Evolutionary conservation across 345 rosid genomes (phyloP), one percentile per base, ranked within the genome.

Genomic region (Rhodomyrtus tomentosa): DNA sequence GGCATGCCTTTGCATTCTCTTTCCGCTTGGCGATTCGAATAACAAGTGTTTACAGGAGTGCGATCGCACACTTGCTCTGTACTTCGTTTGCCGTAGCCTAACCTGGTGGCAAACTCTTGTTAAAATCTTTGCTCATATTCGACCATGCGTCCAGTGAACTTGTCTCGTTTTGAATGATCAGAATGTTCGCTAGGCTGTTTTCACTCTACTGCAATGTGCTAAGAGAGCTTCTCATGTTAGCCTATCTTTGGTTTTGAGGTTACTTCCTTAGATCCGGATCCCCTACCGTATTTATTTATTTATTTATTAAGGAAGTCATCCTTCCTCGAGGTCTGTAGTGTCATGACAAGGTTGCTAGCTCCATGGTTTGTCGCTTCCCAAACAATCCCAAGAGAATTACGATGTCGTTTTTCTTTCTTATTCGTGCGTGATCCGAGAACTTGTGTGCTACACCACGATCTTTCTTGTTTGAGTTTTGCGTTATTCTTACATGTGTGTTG

Each of bases 1-100:
- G 89, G 87, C 40, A 87, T 87, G 0, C 92, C 89, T 9, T 83
- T 87, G 20, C 42, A 51, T 84, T 88, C 87, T 50, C 84, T 90
- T 25, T 88, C 90, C 3, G 90, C 82, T 3, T 89, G 87, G 91
- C 74, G n/a, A 79, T 22, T 79, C 29, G 13, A 42, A 0, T 62
- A 62, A 62, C 40, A 0, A 62, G 74, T 29, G 40, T 29, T 62
- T 15, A 16, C 42, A 29, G 38, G 0, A 62, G 74, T 9, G 0
- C 8, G 73, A 15, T 29, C 22, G 16, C 38, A 59, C 7, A 29
- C 42, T 29, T 29, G 40, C 74, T 29, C 40, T 16, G 9, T 15
- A 62, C 74, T 0, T 62, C n/a, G 0, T 29, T 29, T 62, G 74
- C 40, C 11, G 4, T 32, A 62, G 16, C 74, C 29, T 62, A 62